Evolutionary conservation across 1,284 basidiomycete genomes (phyloP), one percentile per base, ranked within the genome.

Genomic region (Heterobasidion occidentale): DNA sequence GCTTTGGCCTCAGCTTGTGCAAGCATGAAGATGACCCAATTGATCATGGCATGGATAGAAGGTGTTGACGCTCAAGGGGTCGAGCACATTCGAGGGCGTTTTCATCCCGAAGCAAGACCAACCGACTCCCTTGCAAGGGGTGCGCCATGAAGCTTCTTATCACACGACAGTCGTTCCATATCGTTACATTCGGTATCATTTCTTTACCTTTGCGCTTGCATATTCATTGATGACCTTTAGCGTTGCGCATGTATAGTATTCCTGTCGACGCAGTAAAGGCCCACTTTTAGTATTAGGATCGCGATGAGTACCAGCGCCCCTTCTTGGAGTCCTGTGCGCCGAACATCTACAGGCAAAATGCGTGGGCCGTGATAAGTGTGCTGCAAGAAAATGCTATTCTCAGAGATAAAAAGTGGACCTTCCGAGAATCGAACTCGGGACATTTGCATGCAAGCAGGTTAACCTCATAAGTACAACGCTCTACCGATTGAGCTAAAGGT

Each of bases 391-490:
- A 48, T 33, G 12, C n/a, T n/a, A 48, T 48, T 17, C 4, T 48
- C 46, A 48, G 46, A n/a, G 12, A 48, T 20, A 63, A 68, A 71
- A 66, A 64, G 57, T 74, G 73, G 72, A 73, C 72, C 72, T 71
- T 71, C 73, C 73, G 73, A 74, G 73, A 71, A 72, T 74, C 71
- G 73, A 74, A 74, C 73, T 74, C 73, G 73, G 72, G 72, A 74
- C 73, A 72, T 69, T 73, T 74, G 73, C 73, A 74, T 74, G 14
- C 34, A 52, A 12, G 55, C 59, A 59, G 63, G 64, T 60, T 67
- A 71, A 66, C 73, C 73, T 65, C 72, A 74, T 74, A 74, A 74
- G 73, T 74, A 74, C 73, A 74, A 74, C 71, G 73, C 73, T 74
- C 73, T 74, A 72, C 73, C 73, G 70, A 73, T 72, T 74, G 73